phyloP scores from a whole-genome alignment of 176 grass and related monocot species.

The Chloris gayana region DNA sequence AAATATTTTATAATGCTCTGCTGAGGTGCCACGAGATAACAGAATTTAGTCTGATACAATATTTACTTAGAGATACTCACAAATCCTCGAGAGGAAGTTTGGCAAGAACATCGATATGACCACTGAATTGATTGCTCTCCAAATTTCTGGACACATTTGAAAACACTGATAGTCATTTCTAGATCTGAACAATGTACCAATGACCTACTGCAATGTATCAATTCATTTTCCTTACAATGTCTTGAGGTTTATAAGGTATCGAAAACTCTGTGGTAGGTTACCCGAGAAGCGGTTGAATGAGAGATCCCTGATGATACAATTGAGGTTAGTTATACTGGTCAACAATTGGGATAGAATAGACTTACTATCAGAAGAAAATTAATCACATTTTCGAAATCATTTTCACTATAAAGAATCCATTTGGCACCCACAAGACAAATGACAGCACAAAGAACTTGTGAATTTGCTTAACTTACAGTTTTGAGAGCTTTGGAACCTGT shows the following conservation, averaged over 20 bases:
- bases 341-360: background rate
- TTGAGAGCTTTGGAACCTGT: slow-evolving; percentile 69
- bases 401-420: background rate
- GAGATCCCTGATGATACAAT: slow-evolving; percentile 74
- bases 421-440: background rate
- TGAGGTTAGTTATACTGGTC: background rate
- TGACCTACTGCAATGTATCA: slow-evolving; percentile 11
- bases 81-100: slow-evolving; percentile 77
- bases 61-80: slow-evolving; percentile 60
- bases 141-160: slow-evolving; percentile 64
- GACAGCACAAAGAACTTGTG: background rate
- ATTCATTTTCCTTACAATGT: slow-evolving; percentile 69
- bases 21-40: background rate
- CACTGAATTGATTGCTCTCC: slow-evolving; percentile 88
- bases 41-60: slow-evolving; percentile 24
- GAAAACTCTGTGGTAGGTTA: slow-evolving; percentile 80
- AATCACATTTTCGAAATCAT: background rate
- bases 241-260: slow-evolving; percentile 62
- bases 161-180: slow-evolving; percentile 28
- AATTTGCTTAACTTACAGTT: slow-evolving; percentile 63
- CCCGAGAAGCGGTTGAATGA: slow-evolving; percentile 90
- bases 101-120: slow-evolving; percentile 62
- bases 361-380: slow-evolving; percentile 2
- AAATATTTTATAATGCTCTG: background rate
- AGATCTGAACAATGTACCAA: background rate